These are phyloP conservation scores for Acanthamoeba sp. DNA, from an alignment of 208 protist species.

Conservation along the genomic window DNA sequence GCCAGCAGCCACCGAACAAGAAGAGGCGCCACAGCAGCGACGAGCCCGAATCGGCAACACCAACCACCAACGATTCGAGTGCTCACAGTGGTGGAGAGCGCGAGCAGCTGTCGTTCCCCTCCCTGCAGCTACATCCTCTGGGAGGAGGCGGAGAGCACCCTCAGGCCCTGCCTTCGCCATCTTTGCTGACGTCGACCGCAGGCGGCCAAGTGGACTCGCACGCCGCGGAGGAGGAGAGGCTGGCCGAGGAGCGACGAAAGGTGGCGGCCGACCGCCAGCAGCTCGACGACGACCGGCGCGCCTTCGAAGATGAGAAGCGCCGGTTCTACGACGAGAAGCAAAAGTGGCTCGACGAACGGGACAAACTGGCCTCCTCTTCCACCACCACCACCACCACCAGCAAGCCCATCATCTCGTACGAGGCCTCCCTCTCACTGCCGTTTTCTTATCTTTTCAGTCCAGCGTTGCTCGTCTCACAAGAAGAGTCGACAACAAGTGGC, in stretches of 20 bases:
- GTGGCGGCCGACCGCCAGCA: constrained; percentile 29
- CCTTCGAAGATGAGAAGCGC: constrained; percentile 34
- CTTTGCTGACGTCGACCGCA: background rate
- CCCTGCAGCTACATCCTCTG: background rate
- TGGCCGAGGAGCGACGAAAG: constrained; percentile 32
- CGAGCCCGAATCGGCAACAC: background rate
- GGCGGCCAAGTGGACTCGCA: background rate
- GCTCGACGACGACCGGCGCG: constrained; percentile 18
- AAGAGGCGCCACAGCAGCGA: background rate
- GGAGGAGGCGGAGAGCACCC: background rate
- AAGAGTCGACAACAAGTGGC: background rate
- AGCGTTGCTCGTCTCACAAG: background rate
- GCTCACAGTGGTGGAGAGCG: background rate
- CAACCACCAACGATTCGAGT: too few relatives aligned
- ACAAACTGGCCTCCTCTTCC: background rate
- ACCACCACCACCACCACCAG: background rate
- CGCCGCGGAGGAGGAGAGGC: background rate
- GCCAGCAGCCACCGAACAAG: background rate
- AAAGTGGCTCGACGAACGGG: background rate
- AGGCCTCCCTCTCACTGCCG: background rate
- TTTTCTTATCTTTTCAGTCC: background rate
- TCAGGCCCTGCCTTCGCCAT: constrained; percentile 3
- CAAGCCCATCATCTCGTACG: constrained; percentile 21
- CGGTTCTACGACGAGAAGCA: constrained; percentile 59
- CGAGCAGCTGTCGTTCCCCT: background rate